Percentiles rank a stretch among this genome's conserved stretches.
Conservation (phyloP, 2,329 filamentous ascomycete species). For the Fusarium chaquense region DNA sequence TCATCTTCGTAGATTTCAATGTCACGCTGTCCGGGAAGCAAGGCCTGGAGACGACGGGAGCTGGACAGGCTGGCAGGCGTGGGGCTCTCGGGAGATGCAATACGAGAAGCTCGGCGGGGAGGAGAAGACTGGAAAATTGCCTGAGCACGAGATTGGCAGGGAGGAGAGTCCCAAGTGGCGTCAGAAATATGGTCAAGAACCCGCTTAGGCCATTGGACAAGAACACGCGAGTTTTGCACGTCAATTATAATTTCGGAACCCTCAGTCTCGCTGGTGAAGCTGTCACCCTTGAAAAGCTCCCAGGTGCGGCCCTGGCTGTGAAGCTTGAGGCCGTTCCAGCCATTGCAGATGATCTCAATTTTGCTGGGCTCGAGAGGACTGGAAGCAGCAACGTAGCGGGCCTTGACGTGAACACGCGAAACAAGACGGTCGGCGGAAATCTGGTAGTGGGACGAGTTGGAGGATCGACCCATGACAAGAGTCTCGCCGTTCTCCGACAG, state of each 20-base stretch:
- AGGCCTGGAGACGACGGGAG: constrained; percentile 60
- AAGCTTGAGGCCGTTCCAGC: constrained; percentile 95
- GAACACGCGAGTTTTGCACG: constrained; percentile 90
- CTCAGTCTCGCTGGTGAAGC: constrained; percentile 89
- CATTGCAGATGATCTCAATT: constrained; percentile 90
- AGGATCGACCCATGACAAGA: constrained; percentile 90
- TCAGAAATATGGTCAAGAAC: constrained; percentile 69
- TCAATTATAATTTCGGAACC: constrained; percentile 93
- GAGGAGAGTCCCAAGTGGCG: constrained; percentile 77
- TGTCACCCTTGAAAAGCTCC: constrained; percentile 88
- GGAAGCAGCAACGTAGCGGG: constrained; percentile 79
- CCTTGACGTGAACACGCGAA: constrained; percentile 92
- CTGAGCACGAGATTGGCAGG: constrained; percentile 51
- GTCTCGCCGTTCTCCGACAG: constrained; percentile 84
- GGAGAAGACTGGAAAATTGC: constrained; percentile 70
- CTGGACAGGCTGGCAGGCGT: constrained; percentile 60
- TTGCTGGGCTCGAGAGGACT: constrained; percentile 77
- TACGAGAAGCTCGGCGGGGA: constrained; percentile 66
- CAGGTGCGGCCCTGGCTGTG: constrained; percentile 91
- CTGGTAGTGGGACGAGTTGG: constrained; percentile 95
- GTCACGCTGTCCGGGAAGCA: constrained; percentile 56
- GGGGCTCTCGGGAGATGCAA: constrained; percentile 81
- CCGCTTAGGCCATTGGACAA: constrained; percentile 85
- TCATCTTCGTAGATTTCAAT: constrained; percentile 84
- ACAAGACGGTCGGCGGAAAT: constrained; percentile 92